A percentile compares a stretch with the other conserved stretches of the same genome.
phyloP scores from a whole-genome alignment of 2,329 filamentous ascomycete species.

The Neonectria neomacrospora region DNA sequence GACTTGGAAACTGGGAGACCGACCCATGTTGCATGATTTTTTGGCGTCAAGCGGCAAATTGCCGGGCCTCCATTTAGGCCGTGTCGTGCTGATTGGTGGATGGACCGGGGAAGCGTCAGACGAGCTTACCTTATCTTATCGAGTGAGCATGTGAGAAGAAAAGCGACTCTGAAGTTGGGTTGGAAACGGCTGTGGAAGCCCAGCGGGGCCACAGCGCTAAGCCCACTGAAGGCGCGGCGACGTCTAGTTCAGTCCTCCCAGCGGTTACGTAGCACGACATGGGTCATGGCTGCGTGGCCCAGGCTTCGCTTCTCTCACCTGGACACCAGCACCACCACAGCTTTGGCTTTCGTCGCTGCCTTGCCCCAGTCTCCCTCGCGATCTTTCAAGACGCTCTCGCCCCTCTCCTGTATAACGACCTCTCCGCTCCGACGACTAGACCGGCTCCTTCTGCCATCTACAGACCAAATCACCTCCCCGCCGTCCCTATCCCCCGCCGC shows the following conservation, averaged over 20 bases:
- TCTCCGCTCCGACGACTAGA: not conserved
- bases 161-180: slow-evolving; percentile 2
- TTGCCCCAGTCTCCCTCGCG: slow-evolving; percentile 24
- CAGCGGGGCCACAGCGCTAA: slow-evolving; percentile 16
- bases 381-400: slow-evolving; percentile 10
- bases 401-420: not conserved
- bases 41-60: slow-evolving; percentile 43
- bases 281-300: slow-evolving; percentile 17
- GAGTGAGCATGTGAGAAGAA: slow-evolving; percentile 24
- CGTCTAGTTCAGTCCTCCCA: not conserved
- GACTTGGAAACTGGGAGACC: slow-evolving; percentile 38
- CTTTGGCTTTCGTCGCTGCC: slow-evolving; percentile 36
- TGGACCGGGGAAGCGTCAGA: slow-evolving; percentile 40
- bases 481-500: slow-evolving; percentile 32
- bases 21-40: slow-evolving; percentile 49
- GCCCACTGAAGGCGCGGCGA: slow-evolving; percentile 14
- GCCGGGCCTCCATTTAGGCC: slow-evolving; percentile 41
- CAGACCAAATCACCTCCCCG: slow-evolving; percentile 7
- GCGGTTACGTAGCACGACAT: slow-evolving; percentile 34
- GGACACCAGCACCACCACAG: slow-evolving; percentile 26
- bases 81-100: slow-evolving; percentile 45
- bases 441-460: not conserved
- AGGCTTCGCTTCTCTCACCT: slow-evolving; percentile 33
- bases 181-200: slow-evolving; percentile 5
- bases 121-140: slow-evolving; percentile 44